Evolutionary conservation across 2,329 filamentous ascomycete species (phyloP), one percentile per base, ranked within the genome.

Genomic region (Sporothrix variecibatus): DNA sequence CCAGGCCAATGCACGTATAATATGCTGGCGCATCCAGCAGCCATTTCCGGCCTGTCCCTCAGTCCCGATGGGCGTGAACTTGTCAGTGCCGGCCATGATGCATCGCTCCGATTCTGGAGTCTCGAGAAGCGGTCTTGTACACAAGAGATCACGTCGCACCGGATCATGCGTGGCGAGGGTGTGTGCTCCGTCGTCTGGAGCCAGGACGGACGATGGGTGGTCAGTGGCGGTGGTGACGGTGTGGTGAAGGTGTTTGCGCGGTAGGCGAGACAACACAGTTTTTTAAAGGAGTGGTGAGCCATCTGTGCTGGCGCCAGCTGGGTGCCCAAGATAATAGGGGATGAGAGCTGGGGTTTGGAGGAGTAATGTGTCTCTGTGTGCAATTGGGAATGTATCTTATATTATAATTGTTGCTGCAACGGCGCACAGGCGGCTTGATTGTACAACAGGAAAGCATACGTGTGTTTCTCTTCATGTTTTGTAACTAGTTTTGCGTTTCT

Each of bases 1-100:
- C 8, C 58, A 98, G 96, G 96, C 74, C 96, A 99, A 94, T 98
- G 95, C 84, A 98, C 96, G 77, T 99, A 99, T 84, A 97, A 93
- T 80, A 99, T 99, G 96, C 90, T 98, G 75, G 96, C 96, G 6
- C 96, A 99, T 79, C 94, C 96, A 0, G 93, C 95, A 2, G 92
- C 96, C 73, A 98, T 99, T 77, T 97, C 96, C 1, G 92, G 93
- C 34, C 88, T 99, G 5, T 97, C 94, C 0, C 89, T 99, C 26
- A 97, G 94, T 78, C 96, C 95, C 17, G 95, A 98, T 80, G 95
- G 95, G 64, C 91, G 92, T 74, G 96, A 99, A 85, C 91, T 98
- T 12, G 95, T 99, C 68, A 98, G 94, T 64, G 96, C 94, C 1
- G 96, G 96, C 28, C 96, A 99, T 82, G 96, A 99, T 81, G 95